A percentile compares a stretch with the other conserved stretches of the same genome.
These are phyloP conservation scores for Malus fusca DNA, from an alignment of 306 rosid species.

Conservation along the genomic window DNA sequence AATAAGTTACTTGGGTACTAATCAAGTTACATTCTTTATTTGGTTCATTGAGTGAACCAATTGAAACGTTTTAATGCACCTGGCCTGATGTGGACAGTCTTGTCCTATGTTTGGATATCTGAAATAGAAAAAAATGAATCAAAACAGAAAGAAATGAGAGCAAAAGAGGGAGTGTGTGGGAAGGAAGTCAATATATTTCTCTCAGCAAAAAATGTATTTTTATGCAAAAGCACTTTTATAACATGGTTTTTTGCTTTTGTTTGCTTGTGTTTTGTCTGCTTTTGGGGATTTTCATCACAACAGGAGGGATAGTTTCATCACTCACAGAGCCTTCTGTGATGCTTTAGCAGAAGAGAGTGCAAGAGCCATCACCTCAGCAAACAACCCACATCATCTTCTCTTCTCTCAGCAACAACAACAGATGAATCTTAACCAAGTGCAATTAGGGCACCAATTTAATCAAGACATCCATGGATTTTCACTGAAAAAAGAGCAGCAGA, in stretches of 20 bases:
- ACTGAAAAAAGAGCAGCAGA: conserved; percentile 53
- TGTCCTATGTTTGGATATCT: neutral
- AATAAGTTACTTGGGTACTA: neutral
- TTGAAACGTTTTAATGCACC: neutral
- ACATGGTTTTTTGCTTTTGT: neutral
- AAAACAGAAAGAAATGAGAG: neutral
- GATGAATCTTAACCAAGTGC: conserved; percentile 26
- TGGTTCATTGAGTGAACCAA: neutral
- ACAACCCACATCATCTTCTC: conserved; percentile 12
- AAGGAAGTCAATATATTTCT: conserved; percentile 23
- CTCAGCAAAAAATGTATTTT: neutral
- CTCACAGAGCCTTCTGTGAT: conserved; percentile 99
- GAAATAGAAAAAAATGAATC: neutral
- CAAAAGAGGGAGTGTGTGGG: neutral
- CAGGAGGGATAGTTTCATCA: conserved; percentile 98
- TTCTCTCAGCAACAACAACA: conserved; percentile 15
- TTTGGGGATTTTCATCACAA: conserved; percentile 12
- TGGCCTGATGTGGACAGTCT: neutral
- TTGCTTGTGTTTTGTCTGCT: conserved; percentile 14
- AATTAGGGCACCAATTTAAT: conserved; percentile 15
- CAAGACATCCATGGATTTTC: conserved; percentile 33
- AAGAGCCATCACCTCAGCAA: conserved; percentile 34
- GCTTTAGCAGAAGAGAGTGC: conserved; percentile 93
- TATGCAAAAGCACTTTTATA: neutral
- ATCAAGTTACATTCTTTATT: neutral